phyloP scores from a whole-genome alignment of 768 basidiomycete species.

The Xerocomus brunneocitrinus region DNA sequence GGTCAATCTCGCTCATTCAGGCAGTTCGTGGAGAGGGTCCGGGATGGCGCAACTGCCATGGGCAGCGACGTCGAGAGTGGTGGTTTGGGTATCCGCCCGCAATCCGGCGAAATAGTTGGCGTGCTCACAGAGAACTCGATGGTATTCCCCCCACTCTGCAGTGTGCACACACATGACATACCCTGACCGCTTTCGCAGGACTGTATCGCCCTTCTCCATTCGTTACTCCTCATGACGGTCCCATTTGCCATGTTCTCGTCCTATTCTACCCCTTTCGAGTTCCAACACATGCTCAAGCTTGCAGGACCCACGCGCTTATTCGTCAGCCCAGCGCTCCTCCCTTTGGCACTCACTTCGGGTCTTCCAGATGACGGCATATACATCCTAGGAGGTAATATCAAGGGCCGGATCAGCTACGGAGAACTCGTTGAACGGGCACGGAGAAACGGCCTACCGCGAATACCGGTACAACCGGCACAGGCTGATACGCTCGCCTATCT shows the following conservation, averaged over 20 bases:
- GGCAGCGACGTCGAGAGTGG: conserved; percentile 43
- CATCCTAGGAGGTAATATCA: conserved; percentile 40
- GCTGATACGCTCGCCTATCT: conserved; percentile 63
- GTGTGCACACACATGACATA: not conserved
- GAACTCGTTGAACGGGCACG: conserved; percentile 34
- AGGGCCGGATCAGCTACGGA: conserved; percentile 41
- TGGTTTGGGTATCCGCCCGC: conserved; percentile 49
- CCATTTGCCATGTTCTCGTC: conserved; percentile 54
- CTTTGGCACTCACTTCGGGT: conserved; percentile 26
- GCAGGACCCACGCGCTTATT: conserved; percentile 51
- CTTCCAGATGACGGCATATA: conserved; percentile 38
- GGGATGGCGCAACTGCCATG: conserved; percentile 55
- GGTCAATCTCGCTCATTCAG: conserved; percentile 42
- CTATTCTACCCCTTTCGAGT: conserved; percentile 53
- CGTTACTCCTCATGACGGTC: conserved; percentile 44
- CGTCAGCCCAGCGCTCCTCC: conserved; percentile 42
- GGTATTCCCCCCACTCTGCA: conserved; percentile 32
- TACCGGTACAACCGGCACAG: conserved; percentile 42
- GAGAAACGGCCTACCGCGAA: conserved; percentile 5
- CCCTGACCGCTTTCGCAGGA: conserved; percentile 37
- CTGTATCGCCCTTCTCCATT: conserved; percentile 46
- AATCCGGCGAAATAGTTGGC: conserved; percentile 56
- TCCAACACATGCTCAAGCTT: conserved; percentile 45
- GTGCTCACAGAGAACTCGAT: conserved; percentile 66
- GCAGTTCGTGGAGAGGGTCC: conserved; percentile 48